phyloP scores from a whole-genome alignment of 352 stramenopile species.

The Phytophthora kernoviae region DNA sequence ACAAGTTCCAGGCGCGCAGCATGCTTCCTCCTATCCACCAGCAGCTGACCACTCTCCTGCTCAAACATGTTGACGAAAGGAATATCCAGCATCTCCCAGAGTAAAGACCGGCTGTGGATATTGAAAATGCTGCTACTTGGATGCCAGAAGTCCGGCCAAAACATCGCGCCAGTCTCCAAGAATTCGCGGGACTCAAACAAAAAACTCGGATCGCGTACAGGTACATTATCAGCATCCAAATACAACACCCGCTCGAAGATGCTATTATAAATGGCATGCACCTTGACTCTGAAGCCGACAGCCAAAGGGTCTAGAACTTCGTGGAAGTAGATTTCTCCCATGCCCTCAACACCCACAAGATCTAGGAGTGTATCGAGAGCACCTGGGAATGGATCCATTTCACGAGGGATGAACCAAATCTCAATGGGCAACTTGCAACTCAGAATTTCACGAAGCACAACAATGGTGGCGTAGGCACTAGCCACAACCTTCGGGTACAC shows the following conservation, averaged over 20 bases:
- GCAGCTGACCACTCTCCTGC: slow-evolving; percentile 61
- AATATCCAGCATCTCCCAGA: slow-evolving; percentile 54
- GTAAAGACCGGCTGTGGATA: slow-evolving; percentile 46
- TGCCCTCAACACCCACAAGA: slow-evolving; percentile 19
- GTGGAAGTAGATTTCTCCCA: slow-evolving; percentile 28
- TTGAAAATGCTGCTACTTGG: slow-evolving; percentile 62
- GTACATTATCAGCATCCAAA: slow-evolving; percentile 59
- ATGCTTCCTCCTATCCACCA: slow-evolving; percentile 41
- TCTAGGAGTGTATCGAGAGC: slow-evolving; percentile 24
- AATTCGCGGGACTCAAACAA: slow-evolving; percentile 46
- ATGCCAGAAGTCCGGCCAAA: slow-evolving; percentile 76
- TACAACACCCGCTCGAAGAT: slow-evolving; percentile 49
- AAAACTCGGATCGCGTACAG: slow-evolving; percentile 46
- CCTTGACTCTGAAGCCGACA: slow-evolving; percentile 48
- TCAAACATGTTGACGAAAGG: slow-evolving; percentile 63
- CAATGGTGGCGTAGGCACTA: slow-evolving; percentile 41
- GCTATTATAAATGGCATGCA: slow-evolving; percentile 49
- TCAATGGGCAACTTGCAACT: slow-evolving; percentile 51
- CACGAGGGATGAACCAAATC: slow-evolving; percentile 43
- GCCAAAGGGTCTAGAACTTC: slow-evolving; percentile 31
- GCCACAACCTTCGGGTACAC: slow-evolving; percentile 51
- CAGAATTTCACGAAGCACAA: slow-evolving; percentile 29
- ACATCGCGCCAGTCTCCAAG: slow-evolving; percentile 45
- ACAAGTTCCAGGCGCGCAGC: slow-evolving; percentile 31
- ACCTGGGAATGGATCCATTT: slow-evolving; percentile 28